Evolutionary conservation across 345 rosid genomes (phyloP).

Genomic region (Gossypium mustelinum): DNA sequence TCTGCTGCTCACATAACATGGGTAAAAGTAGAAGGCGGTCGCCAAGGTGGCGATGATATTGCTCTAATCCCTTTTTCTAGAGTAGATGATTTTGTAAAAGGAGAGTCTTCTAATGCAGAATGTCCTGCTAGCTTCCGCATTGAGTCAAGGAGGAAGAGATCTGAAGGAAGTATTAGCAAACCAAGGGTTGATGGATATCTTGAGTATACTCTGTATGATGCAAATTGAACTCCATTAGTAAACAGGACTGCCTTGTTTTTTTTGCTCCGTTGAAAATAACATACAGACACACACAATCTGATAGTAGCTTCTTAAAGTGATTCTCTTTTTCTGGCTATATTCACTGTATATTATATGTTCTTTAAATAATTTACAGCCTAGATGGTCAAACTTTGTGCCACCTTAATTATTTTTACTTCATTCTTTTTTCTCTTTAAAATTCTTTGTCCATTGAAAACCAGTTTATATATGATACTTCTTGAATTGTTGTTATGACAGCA

Average conservation of each 20-base stretch:
- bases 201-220: slow-evolving; percentile 50
- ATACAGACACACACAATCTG: not conserved
- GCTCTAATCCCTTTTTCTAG: slow-evolving; percentile 51
- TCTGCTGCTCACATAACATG: slow-evolving; percentile 44
- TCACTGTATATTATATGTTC: not conserved
- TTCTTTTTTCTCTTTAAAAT: not conserved
- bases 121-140: slow-evolving; percentile 54
- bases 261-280: slow-evolving; percentile 2
- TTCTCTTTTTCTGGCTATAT: not conserved
- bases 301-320: not conserved
- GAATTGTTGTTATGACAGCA: not conserved
- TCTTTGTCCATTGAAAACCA: not conserved
- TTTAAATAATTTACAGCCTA: not conserved
- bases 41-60: slow-evolving; percentile 52
- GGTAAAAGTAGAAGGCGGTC: slow-evolving; percentile 51
- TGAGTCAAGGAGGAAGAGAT: slow-evolving; percentile 57
- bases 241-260: slow-evolving; percentile 4
- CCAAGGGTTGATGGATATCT: slow-evolving; percentile 61
- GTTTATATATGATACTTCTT: not conserved
- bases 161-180: slow-evolving; percentile 49
- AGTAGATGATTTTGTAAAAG: slow-evolving; percentile 55
- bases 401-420: not conserved
- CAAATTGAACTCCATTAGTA: not conserved
- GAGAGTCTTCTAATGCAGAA: slow-evolving; percentile 49
- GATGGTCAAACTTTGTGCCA: not conserved